Base-by-base conservation (phyloP, 345 rosid genomes). In the Durio zibethinus region DNA sequence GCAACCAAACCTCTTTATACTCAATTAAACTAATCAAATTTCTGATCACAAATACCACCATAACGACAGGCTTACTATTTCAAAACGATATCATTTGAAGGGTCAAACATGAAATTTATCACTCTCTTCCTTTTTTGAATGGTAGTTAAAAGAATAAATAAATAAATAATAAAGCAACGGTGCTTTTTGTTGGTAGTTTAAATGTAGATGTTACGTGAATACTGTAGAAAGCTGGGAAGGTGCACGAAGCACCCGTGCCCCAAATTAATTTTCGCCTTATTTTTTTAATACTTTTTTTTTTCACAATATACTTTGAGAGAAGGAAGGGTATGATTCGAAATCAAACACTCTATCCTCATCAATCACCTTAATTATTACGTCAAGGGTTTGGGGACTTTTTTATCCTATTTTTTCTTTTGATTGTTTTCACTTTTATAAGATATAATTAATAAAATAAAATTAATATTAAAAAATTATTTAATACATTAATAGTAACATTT, bases 241-340 rank as follows among this genome's bases (percentile, higher is more conserved):
- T 74, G 56, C 90, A 85, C 84, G 84, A 69, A 82, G 62, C 60
- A 47, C 85, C 86, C 90, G 86, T 87, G 90, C 78, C 66, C 63
- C 27, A 52, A 38, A 80, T 85, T 83, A 75, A 84, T 78, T 65
- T 50, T 68, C 78, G 47, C 77, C 77, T 69, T 25, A n/a, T n/a
- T n/a, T n/a, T n/a, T n/a, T n/a, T n/a, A n/a, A n/a, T n/a, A n/a
- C n/a, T n/a, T n/a, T n/a, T n/a, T n/a, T n/a, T n/a, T n/a, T n/a
- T n/a, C n/a, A n/a, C n/a, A n/a, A n/a, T n/a, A n/a, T n/a, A n/a
- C n/a, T n/a, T n/a, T n/a, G n/a, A n/a, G n/a, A n/a, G n/a, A n/a
- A n/a, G n/a, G n/a, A n/a, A n/a, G n/a, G n/a, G n/a, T n/a, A n/a
- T n/a, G n/a, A n/a, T n/a, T n/a, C n/a, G n/a, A n/a, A n/a, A n/a